phyloP scores from a whole-genome alignment of 176 grass and related monocot genomes.

The Bolboschoenus planiculmis region DNA sequence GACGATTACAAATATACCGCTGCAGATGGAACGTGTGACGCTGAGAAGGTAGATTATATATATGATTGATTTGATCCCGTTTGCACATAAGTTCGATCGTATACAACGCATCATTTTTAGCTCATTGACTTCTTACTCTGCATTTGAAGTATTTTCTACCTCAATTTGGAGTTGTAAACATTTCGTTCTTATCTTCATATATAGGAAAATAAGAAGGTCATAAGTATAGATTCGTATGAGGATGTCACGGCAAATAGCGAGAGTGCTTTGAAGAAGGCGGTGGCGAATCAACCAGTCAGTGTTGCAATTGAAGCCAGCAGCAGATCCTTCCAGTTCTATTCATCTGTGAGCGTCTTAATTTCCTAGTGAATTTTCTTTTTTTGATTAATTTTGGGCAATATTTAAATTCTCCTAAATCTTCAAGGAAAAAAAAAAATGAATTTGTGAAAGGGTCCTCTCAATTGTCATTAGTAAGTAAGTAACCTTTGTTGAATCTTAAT shows the following conservation, averaged over 20 bases:
- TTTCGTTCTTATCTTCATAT: background rate
- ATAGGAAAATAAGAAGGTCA: slow-evolving; percentile 36
- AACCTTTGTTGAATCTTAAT: too few species aligned
- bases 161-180: background rate
- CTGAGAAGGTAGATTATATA: background rate
- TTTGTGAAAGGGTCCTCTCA: background rate
- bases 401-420: background rate
- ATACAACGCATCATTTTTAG: background rate
- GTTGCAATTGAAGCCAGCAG: slow-evolving; percentile 42
- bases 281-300: slow-evolving; percentile 43
- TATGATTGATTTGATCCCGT: background rate
- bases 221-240: slow-evolving; percentile 35
- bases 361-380: background rate
- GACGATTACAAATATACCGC: slow-evolving; percentile 40
- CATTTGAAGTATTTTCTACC: background rate
- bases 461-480: background rate
- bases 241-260: slow-evolving; percentile 34
- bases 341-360: slow-evolving; percentile 29
- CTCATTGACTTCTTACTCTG: background rate
- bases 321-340: slow-evolving; percentile 33
- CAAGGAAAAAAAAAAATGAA: background rate
- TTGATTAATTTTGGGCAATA: background rate
- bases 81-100: background rate
- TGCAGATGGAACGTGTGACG: slow-evolving; percentile 18
- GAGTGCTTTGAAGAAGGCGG: slow-evolving; percentile 28